Evolutionary conservation across 2,329 filamentous ascomycete genomes (phyloP).

Genomic region (Diaporthe ilicicola): DNA sequence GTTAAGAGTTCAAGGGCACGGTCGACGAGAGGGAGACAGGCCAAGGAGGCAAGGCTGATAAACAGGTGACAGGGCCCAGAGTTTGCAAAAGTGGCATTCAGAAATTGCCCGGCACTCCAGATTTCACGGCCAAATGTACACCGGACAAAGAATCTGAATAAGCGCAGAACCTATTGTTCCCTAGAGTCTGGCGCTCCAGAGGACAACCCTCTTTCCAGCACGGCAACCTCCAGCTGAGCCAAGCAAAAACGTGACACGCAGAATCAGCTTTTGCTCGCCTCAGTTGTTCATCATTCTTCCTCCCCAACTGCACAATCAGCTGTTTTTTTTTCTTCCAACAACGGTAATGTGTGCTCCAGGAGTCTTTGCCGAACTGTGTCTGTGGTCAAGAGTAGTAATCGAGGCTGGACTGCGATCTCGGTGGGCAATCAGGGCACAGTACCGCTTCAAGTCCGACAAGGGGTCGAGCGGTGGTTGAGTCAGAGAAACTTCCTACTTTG

Average conservation of each 20-base stretch:
- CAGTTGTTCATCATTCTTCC: slow-evolving; percentile 24
- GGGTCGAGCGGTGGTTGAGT: neutral
- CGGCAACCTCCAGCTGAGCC: slow-evolving; percentile 27
- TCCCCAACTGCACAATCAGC: neutral
- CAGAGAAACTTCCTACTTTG: neutral
- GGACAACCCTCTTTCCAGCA: slow-evolving; percentile 17
- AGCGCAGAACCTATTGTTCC: slow-evolving; percentile 28
- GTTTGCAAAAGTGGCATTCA: slow-evolving; percentile 21
- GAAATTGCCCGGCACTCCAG: slow-evolving; percentile 5
- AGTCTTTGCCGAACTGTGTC: neutral
- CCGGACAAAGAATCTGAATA: slow-evolving; percentile 25
- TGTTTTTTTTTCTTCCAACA: neutral
- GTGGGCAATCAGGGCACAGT: neutral
- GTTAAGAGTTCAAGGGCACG: slow-evolving; percentile 21
- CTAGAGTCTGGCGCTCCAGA: slow-evolving; percentile 14
- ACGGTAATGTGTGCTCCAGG: neutral
- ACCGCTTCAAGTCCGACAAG: neutral
- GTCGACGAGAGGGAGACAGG: neutral
- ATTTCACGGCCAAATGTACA: slow-evolving; percentile 24
- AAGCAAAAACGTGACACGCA: slow-evolving; percentile 26
- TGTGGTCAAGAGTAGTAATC: neutral
- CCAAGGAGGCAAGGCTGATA: slow-evolving; percentile 3
- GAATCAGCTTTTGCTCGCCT: slow-evolving; percentile 15
- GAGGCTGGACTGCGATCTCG: neutral
- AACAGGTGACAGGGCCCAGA: slow-evolving; percentile 13